Conservation (phyloP, 106 monocot species). For the Xerophyta viscosa region DNA sequence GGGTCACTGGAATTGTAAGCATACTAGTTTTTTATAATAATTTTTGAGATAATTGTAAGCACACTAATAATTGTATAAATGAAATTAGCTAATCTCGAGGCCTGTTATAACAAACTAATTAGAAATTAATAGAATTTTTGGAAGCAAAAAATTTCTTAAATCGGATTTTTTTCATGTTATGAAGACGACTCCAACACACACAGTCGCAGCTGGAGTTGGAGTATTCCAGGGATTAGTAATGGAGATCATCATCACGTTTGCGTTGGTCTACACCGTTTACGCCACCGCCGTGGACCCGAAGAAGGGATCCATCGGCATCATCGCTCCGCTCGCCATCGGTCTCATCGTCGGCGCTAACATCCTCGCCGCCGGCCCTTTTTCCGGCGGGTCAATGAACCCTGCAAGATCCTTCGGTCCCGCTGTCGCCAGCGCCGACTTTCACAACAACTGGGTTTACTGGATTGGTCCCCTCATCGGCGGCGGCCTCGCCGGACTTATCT, state of each 20-base stretch:
- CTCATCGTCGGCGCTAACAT: constrained; percentile 26
- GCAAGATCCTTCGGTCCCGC: constrained; percentile 18
- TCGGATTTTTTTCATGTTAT: too few relatives aligned
- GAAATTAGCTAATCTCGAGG: too few relatives aligned
- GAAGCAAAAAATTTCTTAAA: neutral
- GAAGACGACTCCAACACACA: constrained; percentile 25
- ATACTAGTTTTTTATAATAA: too few relatives aligned
- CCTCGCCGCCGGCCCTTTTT: constrained; percentile 26
- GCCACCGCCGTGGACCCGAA: constrained; percentile 45
- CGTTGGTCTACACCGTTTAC: constrained; percentile 21
- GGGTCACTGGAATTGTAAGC: constrained; percentile 20
- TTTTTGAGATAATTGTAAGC: too few relatives aligned
- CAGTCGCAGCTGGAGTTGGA: constrained; percentile 21
- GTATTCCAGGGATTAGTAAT: constrained; percentile 27
- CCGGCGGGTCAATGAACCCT: constrained; percentile 25
- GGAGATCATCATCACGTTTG: constrained; percentile 47
- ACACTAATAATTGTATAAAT: too few relatives aligned
- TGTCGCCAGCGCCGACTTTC: constrained; percentile 21
- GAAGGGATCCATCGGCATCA: constrained; percentile 21
- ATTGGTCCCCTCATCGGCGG: constrained; percentile 26
- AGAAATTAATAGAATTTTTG: too few relatives aligned
- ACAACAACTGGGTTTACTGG: constrained; percentile 25
- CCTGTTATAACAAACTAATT: too few relatives aligned
- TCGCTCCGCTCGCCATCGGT: constrained; percentile 22
- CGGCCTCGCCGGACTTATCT: constrained; percentile 20